Base-by-base conservation (phyloP, 495 filamentous ascomycete genomes). In the Neurospora tetrasperma region DNA sequence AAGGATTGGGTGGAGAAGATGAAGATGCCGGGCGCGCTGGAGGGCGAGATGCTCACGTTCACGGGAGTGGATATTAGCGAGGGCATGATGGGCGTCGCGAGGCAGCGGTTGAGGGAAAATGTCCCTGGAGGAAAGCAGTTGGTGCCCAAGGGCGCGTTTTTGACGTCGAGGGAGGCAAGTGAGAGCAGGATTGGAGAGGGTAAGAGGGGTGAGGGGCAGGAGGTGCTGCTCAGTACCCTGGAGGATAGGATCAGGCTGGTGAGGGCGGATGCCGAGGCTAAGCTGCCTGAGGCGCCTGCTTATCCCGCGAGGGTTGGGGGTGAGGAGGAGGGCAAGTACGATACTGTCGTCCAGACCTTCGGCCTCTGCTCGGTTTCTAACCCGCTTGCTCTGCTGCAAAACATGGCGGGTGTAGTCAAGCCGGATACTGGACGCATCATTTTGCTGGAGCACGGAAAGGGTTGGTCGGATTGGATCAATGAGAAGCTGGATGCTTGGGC, bases 291-390 rank as follows among this genome's bases (percentile, higher is more conserved):
- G 3, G 76, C 73, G 1, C 46, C 75, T 7, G 40, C 74, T 71
- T 73, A 69, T 73, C 75, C 73, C 71, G 7, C 27, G 70, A 54
- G 35, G 71, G 69, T 41, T 5, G 42, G 41, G 42, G 35, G 48
- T 14, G 73, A 71, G n/a, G 41, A 39, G 16, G 44, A 73, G 38
- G 20, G 10, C 23, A 62, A 85, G 76, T 99, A 92, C 81, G 94
- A 98, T 82, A 97, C 93, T 2, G 84, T 98, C 42, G 79, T 99
- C 68, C 94, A 98, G 80, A 96, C 93, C 16, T 97, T 98, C 89
- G 94, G 94, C 1, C 82, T 98, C 6, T 99, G 96, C 83, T 95
- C 92, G 69, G 94, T 94, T 62, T 83, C 85, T 5, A 89, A 92
- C 75, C 96, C 95, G 16, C 88, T 87, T 18, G 84, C 80, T 12